Conservation (phyloP, 345 rosid genomes). For the Acer negundo region DNA sequence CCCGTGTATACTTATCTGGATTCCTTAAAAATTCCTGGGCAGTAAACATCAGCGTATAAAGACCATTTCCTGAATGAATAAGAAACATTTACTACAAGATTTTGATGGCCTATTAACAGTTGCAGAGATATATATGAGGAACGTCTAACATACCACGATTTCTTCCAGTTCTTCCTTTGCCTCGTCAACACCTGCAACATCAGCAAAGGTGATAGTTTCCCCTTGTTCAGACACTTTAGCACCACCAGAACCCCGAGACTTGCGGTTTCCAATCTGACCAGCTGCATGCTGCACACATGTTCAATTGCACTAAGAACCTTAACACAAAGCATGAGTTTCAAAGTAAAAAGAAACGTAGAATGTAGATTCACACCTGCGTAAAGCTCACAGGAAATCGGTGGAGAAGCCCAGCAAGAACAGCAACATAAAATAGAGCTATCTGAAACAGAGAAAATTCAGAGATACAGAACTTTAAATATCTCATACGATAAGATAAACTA, state of each 20-base stretch:
- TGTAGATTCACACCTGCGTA: constrained; percentile 56
- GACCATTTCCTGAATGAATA: constrained; percentile 26
- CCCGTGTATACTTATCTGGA: constrained; percentile 74
- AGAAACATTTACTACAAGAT: constrained; percentile 13
- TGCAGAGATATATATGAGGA: constrained; percentile 10
- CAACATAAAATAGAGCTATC: constrained; percentile 80
- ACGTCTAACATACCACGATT: constrained; percentile 67
- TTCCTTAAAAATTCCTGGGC: constrained; percentile 91
- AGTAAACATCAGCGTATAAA: constrained; percentile 28
- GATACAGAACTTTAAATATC: constrained; percentile 6
- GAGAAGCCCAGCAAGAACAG: constrained; percentile 81
- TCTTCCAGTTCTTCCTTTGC: constrained; percentile 99
- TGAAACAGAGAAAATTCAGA: constrained; percentile 37
- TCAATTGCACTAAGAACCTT: constrained; percentile 23
- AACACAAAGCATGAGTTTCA: constrained; percentile 16
- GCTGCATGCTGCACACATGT: constrained; percentile 56
- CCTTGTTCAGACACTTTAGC: constrained; percentile 70
- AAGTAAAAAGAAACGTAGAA: neutral
- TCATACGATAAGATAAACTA: neutral
- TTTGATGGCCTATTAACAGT: constrained; percentile 3
- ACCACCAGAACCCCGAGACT: constrained; percentile 65
- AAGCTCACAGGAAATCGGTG: constrained; percentile 76
- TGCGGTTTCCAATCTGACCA: constrained; percentile 77
- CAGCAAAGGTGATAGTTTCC: constrained; percentile 84
- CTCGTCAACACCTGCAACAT: constrained; percentile 97